Percentiles rank a stretch among this genome's conserved stretches.
Evolutionary conservation across 495 filamentous ascomycete genomes (phyloP).

Genomic region (Diplogelasinospora grovesii): DNA sequence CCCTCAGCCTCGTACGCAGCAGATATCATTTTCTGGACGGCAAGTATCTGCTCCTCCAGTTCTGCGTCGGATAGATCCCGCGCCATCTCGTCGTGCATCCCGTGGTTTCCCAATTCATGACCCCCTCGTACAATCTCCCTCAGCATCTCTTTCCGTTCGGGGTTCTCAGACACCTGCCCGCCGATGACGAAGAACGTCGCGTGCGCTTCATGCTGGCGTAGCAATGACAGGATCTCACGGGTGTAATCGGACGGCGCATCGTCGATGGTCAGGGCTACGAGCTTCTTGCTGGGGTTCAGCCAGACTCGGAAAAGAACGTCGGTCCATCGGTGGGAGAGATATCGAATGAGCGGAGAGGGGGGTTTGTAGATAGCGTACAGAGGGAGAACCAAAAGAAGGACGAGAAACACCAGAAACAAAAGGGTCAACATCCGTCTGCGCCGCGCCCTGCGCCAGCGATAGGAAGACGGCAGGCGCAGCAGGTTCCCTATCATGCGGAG

Average conservation of each 20-base stretch:
- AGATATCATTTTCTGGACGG: conserved; percentile 44
- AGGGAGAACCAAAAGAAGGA: conserved; percentile 44
- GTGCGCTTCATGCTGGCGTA: conserved; percentile 49
- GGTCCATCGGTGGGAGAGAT: conserved; percentile 63
- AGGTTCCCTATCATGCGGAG: too few relatives aligned
- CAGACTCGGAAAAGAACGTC: conserved; percentile 67
- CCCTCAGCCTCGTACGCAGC: conserved; percentile 46
- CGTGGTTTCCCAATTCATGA: conserved; percentile 77
- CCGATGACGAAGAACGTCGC: conserved; percentile 82
- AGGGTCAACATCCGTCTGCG: conserved; percentile 51
- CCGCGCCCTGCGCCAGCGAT: conserved; percentile 49
- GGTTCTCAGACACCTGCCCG: conserved; percentile 60
- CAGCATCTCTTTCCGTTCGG: conserved; percentile 52
- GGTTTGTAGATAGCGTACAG: conserved; percentile 70
- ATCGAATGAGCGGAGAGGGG: conserved; percentile 55
- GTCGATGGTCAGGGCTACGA: conserved; percentile 78
- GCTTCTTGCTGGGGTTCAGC: conserved; percentile 42
- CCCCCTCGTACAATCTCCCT: conserved; percentile 54
- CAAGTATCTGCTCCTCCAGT: conserved; percentile 34
- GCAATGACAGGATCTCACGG: conserved; percentile 56
- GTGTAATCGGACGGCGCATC: conserved; percentile 74
- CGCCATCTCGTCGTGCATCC: conserved; percentile 74
- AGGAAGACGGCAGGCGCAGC: conserved; percentile 43
- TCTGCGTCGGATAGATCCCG: conserved; percentile 36
- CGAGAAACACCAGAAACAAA: conserved; percentile 40